Percentiles rank a stretch among this genome's conserved stretches.
These are phyloP conservation scores for Solanum hybrid DNA, from an alignment of 305 asterid genomes.

Conservation along the genomic window DNA sequence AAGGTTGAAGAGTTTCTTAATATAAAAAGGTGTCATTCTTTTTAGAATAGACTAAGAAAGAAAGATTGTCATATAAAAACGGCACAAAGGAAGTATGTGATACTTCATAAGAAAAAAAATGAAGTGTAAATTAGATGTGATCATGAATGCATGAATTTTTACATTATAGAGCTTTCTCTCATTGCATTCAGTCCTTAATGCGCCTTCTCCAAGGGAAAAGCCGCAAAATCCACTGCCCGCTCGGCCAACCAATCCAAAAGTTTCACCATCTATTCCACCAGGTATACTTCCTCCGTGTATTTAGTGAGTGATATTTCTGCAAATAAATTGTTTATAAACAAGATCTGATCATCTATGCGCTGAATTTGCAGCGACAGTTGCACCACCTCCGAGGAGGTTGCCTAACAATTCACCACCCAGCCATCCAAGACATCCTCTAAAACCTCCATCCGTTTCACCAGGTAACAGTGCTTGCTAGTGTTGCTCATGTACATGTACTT, in stretches of 20 bases:
- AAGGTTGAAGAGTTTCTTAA: neutral
- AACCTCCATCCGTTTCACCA: constrained; percentile 56
- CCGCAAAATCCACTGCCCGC: constrained; percentile 37
- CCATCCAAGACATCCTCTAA: constrained; percentile 24
- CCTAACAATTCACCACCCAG: constrained; percentile 29
- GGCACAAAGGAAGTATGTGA: neutral
- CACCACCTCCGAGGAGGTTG: constrained; percentile 33
- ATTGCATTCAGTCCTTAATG: constrained; percentile 28
- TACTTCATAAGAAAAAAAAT: neutral
- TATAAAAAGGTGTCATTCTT: neutral
- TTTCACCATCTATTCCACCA: constrained; percentile 37
- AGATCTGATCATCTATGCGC: neutral
- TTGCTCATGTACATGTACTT: neutral
- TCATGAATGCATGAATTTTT: neutral
- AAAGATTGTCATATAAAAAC: neutral
- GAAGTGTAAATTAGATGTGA: neutral
- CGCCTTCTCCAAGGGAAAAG: constrained; percentile 27
- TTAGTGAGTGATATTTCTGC: neutral
- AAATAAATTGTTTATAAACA: neutral
- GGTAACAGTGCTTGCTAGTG: constrained; percentile 33
- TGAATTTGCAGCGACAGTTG: constrained; percentile 23
- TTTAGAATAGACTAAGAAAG: neutral
- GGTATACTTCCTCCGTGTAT: constrained; percentile 4
- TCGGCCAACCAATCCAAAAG: constrained; percentile 23
- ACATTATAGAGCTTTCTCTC: neutral